phyloP scores from a whole-genome alignment of 2,329 filamentous ascomycete genomes.

The Graphilbum ipis-grandicollis region DNA sequence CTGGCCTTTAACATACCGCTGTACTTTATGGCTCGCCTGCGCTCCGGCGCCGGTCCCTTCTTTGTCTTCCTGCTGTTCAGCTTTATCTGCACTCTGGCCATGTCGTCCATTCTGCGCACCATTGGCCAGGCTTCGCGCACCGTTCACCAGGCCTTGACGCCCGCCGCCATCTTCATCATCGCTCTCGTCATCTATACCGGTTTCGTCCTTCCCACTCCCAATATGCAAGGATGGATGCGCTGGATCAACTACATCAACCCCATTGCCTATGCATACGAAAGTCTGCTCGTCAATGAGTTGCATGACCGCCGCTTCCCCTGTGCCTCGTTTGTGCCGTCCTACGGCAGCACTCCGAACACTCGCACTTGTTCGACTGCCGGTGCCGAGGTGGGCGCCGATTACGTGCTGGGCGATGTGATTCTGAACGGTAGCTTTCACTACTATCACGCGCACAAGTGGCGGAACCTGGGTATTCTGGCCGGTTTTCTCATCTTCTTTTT shows the following conservation, averaged over 20 bases:
- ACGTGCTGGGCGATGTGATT: constrained; percentile 26
- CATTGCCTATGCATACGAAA: constrained; percentile 64
- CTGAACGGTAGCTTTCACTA: constrained; percentile 39
- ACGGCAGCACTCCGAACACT: constrained; percentile 19
- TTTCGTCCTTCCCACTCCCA: constrained; percentile 41
- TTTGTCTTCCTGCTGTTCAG: constrained; percentile 74
- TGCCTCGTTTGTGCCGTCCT: constrained; percentile 26
- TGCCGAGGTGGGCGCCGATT: constrained; percentile 23
- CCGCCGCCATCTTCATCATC: constrained; percentile 42
- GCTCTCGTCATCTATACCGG: constrained; percentile 54
- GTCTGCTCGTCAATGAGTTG: constrained; percentile 72
- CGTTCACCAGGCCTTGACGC: constrained; percentile 43
- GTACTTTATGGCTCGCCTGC: constrained; percentile 77
- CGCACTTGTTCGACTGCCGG: constrained; percentile 42
- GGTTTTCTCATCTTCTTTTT: constrained; percentile 46
- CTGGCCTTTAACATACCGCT: constrained; percentile 63
- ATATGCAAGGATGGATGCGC: constrained; percentile 64
- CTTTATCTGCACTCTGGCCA: constrained; percentile 54
- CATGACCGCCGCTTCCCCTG: constrained; percentile 41
- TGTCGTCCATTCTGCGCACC: constrained; percentile 75
- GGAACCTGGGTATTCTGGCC: constrained; percentile 53
- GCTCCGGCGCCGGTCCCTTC: constrained; percentile 55
- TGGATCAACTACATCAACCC: constrained; percentile 76
- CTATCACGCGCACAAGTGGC: constrained; percentile 42
- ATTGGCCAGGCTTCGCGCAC: constrained; percentile 62